Base-by-base conservation (phyloP, 163 green algal genomes). In the Smithsoniella earleae region DNA sequence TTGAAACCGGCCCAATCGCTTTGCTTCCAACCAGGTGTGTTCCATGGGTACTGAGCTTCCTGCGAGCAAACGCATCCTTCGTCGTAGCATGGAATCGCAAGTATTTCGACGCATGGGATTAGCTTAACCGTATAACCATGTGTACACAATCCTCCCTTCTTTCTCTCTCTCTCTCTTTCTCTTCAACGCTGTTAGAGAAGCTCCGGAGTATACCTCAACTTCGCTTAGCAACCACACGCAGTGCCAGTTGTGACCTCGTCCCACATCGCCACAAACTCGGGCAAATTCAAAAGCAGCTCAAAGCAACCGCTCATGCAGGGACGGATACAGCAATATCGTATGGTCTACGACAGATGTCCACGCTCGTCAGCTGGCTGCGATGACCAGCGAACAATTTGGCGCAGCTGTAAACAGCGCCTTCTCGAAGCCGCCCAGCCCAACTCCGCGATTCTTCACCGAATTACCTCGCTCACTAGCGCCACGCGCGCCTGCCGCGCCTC, bases 1-100 rank as follows among this genome's bases (percentile, higher is more conserved):
- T 98, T 63, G 85, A 85, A 2, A 88, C 84, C 3, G 92, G 92
- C 2, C 92, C 92, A 2, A 74, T 98, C 43, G 92, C 92, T 10
- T 84, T 98, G 73, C 86, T 98, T 69, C 91, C 91, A 2, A 69
- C 58, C 72, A 73, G 31, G 69, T 65, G 33, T 54, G 43, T 18
- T 54, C n/a, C n/a, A n/a, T n/a, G n/a, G n/a, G n/a, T n/a, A n/a
- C n/a, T n/a, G n/a, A n/a, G n/a, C n/a, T n/a, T n/a, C n/a, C n/a
- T 13, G 40, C 40, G 40, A 13, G 10, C 40, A 13, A 10, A 10
- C 40, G 40, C 40, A 10, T 10, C 40, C 40, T 49, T 10, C 40
- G 10, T 13, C 40, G 40, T 13, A 10, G 40, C 40, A 49, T 49
- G 40, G n/a, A n/a, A n/a, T n/a, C n/a, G n/a, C n/a, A n/a, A n/a